These are phyloP conservation scores for Astrothelium macrocarpum DNA, from an alignment of 495 filamentous ascomycete species.

Conservation along the genomic window DNA sequence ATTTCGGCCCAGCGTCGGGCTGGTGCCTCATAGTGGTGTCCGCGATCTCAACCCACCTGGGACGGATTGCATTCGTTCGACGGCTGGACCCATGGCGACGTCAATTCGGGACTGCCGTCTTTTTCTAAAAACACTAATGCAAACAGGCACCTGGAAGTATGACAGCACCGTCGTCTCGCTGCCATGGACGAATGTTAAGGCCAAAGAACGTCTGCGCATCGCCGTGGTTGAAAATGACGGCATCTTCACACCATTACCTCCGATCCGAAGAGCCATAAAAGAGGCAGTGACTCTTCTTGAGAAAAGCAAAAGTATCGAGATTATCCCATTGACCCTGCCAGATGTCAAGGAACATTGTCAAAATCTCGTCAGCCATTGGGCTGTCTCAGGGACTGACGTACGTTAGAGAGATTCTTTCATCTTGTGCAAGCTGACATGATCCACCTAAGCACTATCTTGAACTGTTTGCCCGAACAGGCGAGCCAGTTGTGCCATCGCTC, in stretches of 20 bases:
- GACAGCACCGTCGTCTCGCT: conserved; percentile 40
- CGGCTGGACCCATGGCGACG: conserved; percentile 32
- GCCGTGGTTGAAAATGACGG: conserved; percentile 51
- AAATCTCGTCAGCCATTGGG: conserved; percentile 10
- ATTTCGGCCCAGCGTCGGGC: conserved; percentile 43
- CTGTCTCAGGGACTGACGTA: conserved; percentile 15
- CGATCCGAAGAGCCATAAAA: conserved; percentile 33
- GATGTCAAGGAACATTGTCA: conserved; percentile 6
- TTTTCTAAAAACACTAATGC: conserved; percentile 38
- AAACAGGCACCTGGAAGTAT: conserved; percentile 37
- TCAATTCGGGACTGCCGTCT: conserved; percentile 31
- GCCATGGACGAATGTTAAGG: conserved; percentile 30
- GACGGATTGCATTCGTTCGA: conserved; percentile 32
- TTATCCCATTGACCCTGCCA: conserved; percentile 3
- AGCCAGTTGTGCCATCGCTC: conserved; percentile 24
- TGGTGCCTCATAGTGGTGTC: conserved; percentile 46
- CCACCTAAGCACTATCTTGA: conserved; percentile 7
- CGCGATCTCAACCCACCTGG: conserved; percentile 22
- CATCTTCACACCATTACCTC: conserved; percentile 49
- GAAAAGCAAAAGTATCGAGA: conserved; percentile 5
- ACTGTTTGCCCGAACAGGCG: conserved; percentile 12
- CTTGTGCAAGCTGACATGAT: conserved; percentile 1
- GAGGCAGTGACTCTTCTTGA: conserved; percentile 5
- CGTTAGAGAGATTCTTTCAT: conserved; percentile 11
- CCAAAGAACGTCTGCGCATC: conserved; percentile 24